phyloP scores from a whole-genome alignment of 441 rosid genomes.

The Rhodomyrtus psidioides region DNA sequence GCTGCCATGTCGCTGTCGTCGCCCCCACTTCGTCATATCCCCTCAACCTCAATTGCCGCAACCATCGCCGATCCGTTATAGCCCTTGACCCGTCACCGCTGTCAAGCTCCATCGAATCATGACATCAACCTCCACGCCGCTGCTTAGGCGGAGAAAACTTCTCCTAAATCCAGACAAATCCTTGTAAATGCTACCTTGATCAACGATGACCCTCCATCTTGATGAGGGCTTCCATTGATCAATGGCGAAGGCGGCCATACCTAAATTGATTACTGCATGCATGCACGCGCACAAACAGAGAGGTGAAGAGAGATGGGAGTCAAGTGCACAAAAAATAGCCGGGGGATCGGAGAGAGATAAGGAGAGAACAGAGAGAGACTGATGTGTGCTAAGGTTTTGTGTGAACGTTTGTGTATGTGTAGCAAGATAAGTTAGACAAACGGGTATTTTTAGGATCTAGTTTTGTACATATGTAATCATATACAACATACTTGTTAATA shows the following conservation, averaged over 20 bases:
- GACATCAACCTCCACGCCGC: not conserved
- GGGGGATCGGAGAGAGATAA: not conserved
- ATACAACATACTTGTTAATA: no score
- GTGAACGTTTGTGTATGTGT: not conserved
- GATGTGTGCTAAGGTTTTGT: not conserved
- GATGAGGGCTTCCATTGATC: not conserved
- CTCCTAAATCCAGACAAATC: not conserved
- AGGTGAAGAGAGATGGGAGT: not conserved
- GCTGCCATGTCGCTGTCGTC: not conserved
- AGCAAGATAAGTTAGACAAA: not conserved
- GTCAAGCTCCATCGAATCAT: not conserved
- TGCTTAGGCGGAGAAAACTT: not conserved
- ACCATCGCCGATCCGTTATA: not conserved
- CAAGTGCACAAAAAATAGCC: not conserved
- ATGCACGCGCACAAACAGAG: not conserved
- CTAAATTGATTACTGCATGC: not conserved
- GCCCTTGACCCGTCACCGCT: not conserved
- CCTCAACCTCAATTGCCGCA: not conserved
- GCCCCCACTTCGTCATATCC: not conserved
- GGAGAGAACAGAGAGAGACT: not conserved
- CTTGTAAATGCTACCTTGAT: not conserved
- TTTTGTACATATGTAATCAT: not conserved
- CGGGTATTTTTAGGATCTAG: not conserved
- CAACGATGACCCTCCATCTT: not conserved
- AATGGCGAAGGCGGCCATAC: not conserved